These are phyloP conservation scores for Phytophthora ohioensis DNA, from an alignment of 352 stramenopile genomes.

Conservation along the genomic window DNA sequence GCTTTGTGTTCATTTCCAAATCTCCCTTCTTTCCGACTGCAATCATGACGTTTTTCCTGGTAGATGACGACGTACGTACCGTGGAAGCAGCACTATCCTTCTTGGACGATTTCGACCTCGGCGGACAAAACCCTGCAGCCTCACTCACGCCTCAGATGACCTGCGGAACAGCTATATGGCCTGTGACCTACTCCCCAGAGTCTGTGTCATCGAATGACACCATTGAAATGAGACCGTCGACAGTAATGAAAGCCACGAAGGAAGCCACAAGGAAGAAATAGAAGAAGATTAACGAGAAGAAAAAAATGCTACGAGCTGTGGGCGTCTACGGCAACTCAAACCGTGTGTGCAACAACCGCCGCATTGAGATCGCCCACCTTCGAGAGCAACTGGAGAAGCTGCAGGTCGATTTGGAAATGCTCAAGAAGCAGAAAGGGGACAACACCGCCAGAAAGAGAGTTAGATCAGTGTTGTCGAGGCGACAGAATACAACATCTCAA, in stretches of 20 bases:
- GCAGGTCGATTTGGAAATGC: constrained; percentile 32
- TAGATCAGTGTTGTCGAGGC: background rate
- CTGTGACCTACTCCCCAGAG: background rate
- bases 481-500: background rate
- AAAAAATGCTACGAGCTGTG: constrained; percentile 27
- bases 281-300: constrained; percentile 22
- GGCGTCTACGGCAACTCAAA: constrained; percentile 42
- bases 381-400: constrained; percentile 43
- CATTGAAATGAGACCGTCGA: background rate
- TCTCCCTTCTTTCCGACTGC: too few relatives aligned
- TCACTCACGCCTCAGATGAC: background rate
- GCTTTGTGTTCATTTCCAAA: too few relatives aligned
- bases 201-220: background rate
- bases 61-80: constrained; percentile 24
- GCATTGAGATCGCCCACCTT: constrained; percentile 50
- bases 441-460: background rate
- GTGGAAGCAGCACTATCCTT: constrained; percentile 39
- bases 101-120: constrained; percentile 33
- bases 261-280: too few relatives aligned
- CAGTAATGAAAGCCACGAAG: too few relatives aligned
- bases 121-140: background rate
- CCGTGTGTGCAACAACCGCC: constrained; percentile 39
- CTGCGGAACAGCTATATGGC: too few relatives aligned
- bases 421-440: constrained; percentile 25
- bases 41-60: constrained; percentile 29